These are phyloP conservation scores for Ambrosiella beaveri DNA, from an alignment of 2,329 filamentous ascomycete genomes.

Conservation along the genomic window DNA sequence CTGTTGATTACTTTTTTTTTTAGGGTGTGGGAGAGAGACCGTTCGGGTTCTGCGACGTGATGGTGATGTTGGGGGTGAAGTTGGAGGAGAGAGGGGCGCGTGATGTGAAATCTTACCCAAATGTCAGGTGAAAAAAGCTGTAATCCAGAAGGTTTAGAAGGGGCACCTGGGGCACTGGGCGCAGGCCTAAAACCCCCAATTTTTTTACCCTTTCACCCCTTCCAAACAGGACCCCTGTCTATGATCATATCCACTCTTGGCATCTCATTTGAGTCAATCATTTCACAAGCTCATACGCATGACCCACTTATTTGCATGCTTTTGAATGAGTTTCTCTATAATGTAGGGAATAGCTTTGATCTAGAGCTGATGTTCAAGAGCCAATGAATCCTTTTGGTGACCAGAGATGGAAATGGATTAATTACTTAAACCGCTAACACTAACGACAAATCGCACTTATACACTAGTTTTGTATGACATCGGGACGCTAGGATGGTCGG, in stretches of 20 bases:
- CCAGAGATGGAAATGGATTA: no score
- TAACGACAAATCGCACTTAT: no score
- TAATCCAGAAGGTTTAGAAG: background rate
- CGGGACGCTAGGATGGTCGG: no score
- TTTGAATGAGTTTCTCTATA: background rate
- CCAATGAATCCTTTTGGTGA: no score
- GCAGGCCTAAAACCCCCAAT: background rate
- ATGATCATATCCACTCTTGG: no score
- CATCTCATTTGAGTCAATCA: background rate
- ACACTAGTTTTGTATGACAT: no score
- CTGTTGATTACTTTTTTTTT: background rate
- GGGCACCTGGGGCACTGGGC: background rate
- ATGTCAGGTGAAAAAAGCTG: background rate
- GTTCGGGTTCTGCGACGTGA: background rate
- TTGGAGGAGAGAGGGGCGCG: slow-evolving; percentile 9
- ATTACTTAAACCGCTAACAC: no score
- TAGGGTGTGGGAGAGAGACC: background rate
- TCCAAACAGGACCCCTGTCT: background rate
- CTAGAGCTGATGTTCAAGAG: no score
- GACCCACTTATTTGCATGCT: background rate
- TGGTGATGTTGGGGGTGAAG: slow-evolving; percentile 12
- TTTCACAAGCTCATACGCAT: background rate
- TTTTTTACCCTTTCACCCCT: background rate
- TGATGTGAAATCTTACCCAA: slow-evolving; percentile 5
- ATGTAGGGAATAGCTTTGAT: background rate